phyloP scores from a whole-genome alignment of 352 stramenopile species.

The Phytophthora podocarpi region DNA sequence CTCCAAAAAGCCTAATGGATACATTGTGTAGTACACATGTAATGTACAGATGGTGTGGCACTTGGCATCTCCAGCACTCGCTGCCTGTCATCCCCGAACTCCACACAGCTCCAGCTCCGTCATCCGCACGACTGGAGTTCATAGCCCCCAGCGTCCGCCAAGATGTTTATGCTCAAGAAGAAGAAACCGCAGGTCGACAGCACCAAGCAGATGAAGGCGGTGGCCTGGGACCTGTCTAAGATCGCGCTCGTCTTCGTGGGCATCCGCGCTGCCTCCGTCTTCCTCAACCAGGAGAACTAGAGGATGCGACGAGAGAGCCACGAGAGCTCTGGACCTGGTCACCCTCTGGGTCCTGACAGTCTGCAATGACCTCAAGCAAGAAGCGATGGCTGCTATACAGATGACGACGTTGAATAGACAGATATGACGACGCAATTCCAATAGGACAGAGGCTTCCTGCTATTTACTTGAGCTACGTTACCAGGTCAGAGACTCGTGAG shows the following conservation, averaged over 20 bases:
- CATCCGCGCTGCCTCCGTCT: slow-evolving; percentile 75
- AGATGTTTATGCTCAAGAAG: slow-evolving; percentile 90
- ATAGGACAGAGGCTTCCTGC: slow-evolving; percentile 3
- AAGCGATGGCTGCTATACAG: neutral
- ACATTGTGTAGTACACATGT: no score
- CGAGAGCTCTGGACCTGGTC: slow-evolving; percentile 1
- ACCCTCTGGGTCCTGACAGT: neutral
- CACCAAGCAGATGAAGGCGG: slow-evolving; percentile 76
- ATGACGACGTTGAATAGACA: slow-evolving; percentile 1
- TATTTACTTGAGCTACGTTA: neutral
- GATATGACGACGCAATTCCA: slow-evolving; percentile 5
- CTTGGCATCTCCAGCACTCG: neutral
- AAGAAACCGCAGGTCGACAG: slow-evolving; percentile 86
- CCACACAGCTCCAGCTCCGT: neutral
- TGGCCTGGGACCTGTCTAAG: slow-evolving; percentile 78
- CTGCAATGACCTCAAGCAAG: slow-evolving; percentile 8
- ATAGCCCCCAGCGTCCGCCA: neutral
- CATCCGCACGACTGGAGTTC: no score
- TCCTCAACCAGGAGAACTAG: slow-evolving; percentile 72
- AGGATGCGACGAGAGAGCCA: neutral
- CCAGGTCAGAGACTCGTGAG: neutral
- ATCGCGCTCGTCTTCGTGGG: slow-evolving; percentile 73
- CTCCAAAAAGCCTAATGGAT: no score
- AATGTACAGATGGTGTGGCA: slow-evolving; percentile 22
- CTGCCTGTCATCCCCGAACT: slow-evolving; percentile 26